phyloP scores from a whole-genome alignment of 2,329 filamentous ascomycete species.

The Atkinsonella texensis region DNA sequence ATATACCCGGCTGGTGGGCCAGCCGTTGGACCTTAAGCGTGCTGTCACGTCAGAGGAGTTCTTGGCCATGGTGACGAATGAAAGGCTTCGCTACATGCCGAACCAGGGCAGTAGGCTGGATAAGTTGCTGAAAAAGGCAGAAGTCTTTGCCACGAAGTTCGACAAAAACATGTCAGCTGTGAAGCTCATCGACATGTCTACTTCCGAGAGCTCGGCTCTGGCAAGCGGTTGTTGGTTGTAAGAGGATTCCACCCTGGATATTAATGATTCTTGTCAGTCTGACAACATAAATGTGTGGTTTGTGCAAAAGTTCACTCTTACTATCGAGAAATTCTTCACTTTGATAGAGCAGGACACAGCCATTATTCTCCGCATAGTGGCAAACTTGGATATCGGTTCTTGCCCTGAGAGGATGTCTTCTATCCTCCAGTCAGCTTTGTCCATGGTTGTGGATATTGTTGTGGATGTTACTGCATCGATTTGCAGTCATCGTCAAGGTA shows the following conservation, averaged over 20 bases:
- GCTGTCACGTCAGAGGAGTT: slow-evolving; percentile 1
- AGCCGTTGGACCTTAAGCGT: not conserved
- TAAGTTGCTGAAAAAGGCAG: slow-evolving; percentile 7
- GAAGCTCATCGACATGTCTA: slow-evolving; percentile 1
- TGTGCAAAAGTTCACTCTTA: slow-evolving; percentile 2
- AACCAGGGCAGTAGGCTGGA: slow-evolving; percentile 4
- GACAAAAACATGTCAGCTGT: slow-evolving; percentile 6
- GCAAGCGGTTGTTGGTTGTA: slow-evolving; percentile 5
- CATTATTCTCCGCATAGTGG: slow-evolving; percentile 2
- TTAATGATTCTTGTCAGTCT: no score
- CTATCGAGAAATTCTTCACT: slow-evolving; percentile 5
- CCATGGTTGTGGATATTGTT: slow-evolving; percentile 7
- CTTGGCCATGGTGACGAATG: slow-evolving; percentile 1
- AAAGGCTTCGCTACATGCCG: slow-evolving; percentile 2
- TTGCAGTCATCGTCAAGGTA: not conserved
- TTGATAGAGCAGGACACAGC: slow-evolving; percentile 2
- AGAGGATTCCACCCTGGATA: not conserved
- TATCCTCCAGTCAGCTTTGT: slow-evolving; percentile 6
- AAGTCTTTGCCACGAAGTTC: slow-evolving; percentile 4
- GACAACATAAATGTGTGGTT: not conserved
- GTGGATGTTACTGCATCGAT: slow-evolving; percentile 7
- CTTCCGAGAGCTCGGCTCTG: slow-evolving; percentile 4
- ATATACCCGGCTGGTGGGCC: not conserved
- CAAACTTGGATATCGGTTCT: slow-evolving; percentile 1
- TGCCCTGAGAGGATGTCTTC: not conserved